A percentile compares a stretch with the other conserved stretches of the same genome.
phyloP scores from a whole-genome alignment of 257 asterid genomes.

The Nicotiana otophora region DNA sequence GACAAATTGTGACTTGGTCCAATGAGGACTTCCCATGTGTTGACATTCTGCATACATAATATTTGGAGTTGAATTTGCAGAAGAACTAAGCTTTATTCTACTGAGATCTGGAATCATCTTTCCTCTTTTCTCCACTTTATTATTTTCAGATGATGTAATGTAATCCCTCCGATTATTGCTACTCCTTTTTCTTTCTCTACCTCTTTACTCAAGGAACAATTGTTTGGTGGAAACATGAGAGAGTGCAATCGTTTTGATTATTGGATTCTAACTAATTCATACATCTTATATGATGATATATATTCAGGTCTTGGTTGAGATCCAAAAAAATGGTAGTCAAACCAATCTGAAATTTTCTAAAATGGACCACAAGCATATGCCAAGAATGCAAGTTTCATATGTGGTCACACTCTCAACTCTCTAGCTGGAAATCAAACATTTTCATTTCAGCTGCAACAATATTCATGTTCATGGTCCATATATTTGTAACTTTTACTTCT shows the following conservation, averaged over 20 bases:
- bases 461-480: not conserved
- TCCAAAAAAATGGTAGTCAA: too few species aligned
- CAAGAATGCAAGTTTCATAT: not conserved
- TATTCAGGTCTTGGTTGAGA: too few species aligned
- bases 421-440: not conserved
- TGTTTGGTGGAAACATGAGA: too few species aligned
- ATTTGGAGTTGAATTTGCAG: not conserved
- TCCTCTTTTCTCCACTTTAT: too few species aligned
- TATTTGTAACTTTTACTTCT: not conserved
- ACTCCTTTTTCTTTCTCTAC: too few species aligned
- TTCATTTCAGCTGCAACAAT: not conserved
- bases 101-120: too few species aligned
- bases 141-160: too few species aligned
- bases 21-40: not conserved
- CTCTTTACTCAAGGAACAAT: too few species aligned
- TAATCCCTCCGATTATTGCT: too few species aligned
- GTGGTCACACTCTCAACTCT: not conserved
- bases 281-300: too few species aligned
- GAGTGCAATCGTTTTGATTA: not conserved
- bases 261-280: not conserved
- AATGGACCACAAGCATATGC: too few species aligned
- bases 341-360: too few species aligned
- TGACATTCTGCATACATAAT: not conserved
- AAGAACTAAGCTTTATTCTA: not conserved
- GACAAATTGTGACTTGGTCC: not conserved